Evolutionary conservation across 2,329 filamentous ascomycete species (phyloP), one percentile per base, ranked within the genome.

Genomic region (Hortaea sp.): DNA sequence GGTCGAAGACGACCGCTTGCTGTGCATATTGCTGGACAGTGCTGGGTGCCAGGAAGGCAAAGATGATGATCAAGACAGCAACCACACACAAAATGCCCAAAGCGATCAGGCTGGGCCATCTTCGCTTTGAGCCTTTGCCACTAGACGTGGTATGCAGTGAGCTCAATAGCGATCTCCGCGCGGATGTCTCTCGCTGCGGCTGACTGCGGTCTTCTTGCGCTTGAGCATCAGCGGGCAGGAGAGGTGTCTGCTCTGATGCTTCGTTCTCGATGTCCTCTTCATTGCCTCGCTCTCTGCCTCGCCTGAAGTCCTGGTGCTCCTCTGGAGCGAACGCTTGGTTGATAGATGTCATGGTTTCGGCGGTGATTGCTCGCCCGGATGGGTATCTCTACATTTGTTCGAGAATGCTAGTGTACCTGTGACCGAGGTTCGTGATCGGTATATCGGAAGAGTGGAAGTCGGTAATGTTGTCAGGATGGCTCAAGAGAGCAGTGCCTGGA

Each of bases 11-110:
- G 27, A 83, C 75, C 3, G 89, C 87, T 64, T 89, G 75, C 66
- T 90, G 84, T 42, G 85, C 86, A 66, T 98, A 98, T 61, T 87
- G 78, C 66, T 94, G 81, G 7, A 94, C 79, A 6, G 83, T 79
- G 11, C 84, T 81, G 1, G 90, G 89, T 0, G 84, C 78, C 45
- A 94, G 77, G 67, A 95, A 95, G 11, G 82, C 87, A 46, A 90
- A 70, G 11, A 84, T 67, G 48, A 95, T 81, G 55, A 94, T 87
- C 29, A 74, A 63, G 20, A 90, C 57, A 5, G 83, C 72, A 5
- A 81, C 58, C 1, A 78, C 54, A 42, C 76, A 84, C 6, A 97
- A 68, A 2, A 84, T 47, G 1, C 75, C 55, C 50, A 95, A 78
- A 29, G 89, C 84, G 34, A 94, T 73, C 30, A 88, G 71, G 34